Base-by-base conservation (phyloP, 345 rosid species). In the Linum trigynum region DNA sequence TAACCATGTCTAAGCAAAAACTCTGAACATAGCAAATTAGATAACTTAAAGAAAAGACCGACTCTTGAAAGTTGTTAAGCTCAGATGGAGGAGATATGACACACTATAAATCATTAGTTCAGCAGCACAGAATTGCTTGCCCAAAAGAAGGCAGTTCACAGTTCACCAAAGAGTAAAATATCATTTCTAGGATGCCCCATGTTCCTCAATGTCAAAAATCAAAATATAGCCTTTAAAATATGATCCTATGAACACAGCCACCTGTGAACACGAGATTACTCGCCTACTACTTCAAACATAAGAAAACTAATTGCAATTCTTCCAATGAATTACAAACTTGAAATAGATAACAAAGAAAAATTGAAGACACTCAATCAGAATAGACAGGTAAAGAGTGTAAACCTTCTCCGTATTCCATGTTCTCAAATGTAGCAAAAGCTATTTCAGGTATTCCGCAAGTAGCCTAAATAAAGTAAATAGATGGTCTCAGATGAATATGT, bases 401-500 rank as follows among this genome's bases (percentile, higher is more conserved):
- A 92, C 98, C 98, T 92, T 90, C 97, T 77, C 94, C 96, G 39
- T 86, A 92, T 83, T 90, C 97, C 98, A 92, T 92, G 77, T 90
- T 92, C 82, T 92, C 97, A 71, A 87, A 92, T 50, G 97, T 92
- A 37, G 97, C 41, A 80, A 85, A 81, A 78, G 96, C 90, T 74
- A 92, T 80, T 78, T 92, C 97, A 5, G 98, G 98, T 76, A 90
- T 84, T 72, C 97, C 96, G 48, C 96, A 90, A 66, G 94, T 84
- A 70, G 97, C 98, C 97, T 90, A 79, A 35, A 70, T 51, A 59
- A 65, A 68, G 69, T 59, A 74, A 65, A 59, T 66, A 68, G 59
- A 80, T 9, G 23, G 61, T 50, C 65, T 63, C 65, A 81, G 80
- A 45, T 45, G 51, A 45, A 45, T 45, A 45, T 45, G 51, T 5